Evolutionary conservation across 176 grass and related monocot genomes (phyloP), one percentile per base, ranked within the genome.

Genomic region (Alopecurus myosuroides): DNA sequence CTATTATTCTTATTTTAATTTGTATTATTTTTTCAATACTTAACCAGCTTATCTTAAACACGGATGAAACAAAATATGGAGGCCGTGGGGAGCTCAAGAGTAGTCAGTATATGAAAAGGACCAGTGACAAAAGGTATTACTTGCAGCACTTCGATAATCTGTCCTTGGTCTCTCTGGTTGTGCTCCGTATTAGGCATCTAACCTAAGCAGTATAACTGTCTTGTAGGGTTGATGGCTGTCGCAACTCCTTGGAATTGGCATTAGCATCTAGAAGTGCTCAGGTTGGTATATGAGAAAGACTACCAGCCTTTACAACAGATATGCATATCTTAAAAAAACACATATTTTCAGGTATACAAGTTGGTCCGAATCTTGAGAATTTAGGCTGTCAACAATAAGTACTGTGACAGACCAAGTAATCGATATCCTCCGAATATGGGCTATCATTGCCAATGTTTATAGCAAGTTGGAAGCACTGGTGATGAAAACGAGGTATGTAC

Each of bases 241-340:
- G 77, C 20, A 91, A 92, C 79, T 98, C 91, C 35, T 85, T 98
- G 76, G 89, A 95, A 66, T 84, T 95, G 67, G 25, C 85, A 85
- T 93, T 98, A 71, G 87, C 95, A 92, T 86, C 48, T 88, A 93
- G 91, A 95, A 98, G 93, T 76, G 95, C 95, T 95, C 95, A 98
- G 93, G 94, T 97, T 51, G 48, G 85, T 48, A 57, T 62, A 77
- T 78, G 67, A 66, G 58, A 48, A 67, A 70, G 76, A 70, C 23
- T 61, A 56, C n/a, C 52, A 26, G 22, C 52, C 18, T 58, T 74
- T 89, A 28, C 45, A 88, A 51, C 42, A 71, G 46, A 75, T 69
- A 37, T 88, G 25, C 33, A 62, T 60, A 9, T 77, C 31, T 76
- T 84, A 84, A 82, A 34, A 18, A 19, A 74, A 31, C 55, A 25